Conservation (phyloP, 1,139 yeast genomes). For the Geotrichum reessii region DNA sequence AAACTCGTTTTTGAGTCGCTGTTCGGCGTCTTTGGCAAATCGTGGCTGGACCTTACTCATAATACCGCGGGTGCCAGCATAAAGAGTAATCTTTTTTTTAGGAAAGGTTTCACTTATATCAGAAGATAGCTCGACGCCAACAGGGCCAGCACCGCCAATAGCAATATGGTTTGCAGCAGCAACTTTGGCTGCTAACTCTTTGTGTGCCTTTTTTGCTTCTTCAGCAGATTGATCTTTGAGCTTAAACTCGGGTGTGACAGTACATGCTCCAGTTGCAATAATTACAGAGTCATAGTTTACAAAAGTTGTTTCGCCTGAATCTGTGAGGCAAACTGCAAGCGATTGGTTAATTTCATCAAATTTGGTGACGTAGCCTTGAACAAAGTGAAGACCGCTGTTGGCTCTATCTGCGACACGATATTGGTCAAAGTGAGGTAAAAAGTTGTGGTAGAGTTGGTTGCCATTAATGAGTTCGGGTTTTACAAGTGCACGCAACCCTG, state of each 20-base stretch:
- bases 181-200: not conserved
- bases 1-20: not conserved
- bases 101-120: conserved; percentile 11
- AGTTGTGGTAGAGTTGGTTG: conserved; percentile 2
- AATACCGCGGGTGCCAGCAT: conserved; percentile 9
- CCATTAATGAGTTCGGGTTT: conserved; percentile 9
- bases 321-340: not conserved
- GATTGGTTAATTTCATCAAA: not conserved
- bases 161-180: conserved; percentile 3
- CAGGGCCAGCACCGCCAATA: conserved; percentile 13
- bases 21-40: not conserved
- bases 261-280: conserved; percentile 8
- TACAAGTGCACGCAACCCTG: conserved; percentile 6
- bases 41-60: not conserved
- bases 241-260: conserved; percentile 1
- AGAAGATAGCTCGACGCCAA: conserved; percentile 8
- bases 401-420: not conserved
- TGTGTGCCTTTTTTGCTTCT: not conserved
- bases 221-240: conserved; percentile 43
- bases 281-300: not conserved
- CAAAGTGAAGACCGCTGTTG: conserved; percentile 10
- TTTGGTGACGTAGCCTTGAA: conserved; percentile 1
- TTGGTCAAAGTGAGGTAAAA: not conserved
- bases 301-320: not conserved
- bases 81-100: conserved; percentile 4